Base-by-base conservation (phyloP, 148 eudicot genomes). In the Oxyria digyna region DNA sequence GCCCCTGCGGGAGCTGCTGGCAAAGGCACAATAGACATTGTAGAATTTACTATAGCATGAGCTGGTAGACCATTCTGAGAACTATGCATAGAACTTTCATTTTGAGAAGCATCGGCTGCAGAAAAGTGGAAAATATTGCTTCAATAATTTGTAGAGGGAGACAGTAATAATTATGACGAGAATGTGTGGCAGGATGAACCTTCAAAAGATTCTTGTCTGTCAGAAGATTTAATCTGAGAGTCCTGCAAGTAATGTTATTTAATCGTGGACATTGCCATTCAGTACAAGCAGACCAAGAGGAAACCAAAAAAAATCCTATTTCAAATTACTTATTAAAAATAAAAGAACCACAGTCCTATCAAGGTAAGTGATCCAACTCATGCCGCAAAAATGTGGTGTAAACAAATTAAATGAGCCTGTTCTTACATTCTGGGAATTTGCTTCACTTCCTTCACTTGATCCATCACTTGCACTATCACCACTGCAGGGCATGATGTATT, bases 401-500 rank as follows among this genome's bases (percentile, higher is more conserved):
- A 59, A 29, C 65, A 29, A 59, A 29, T 26, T 27, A 27, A 67
- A 29, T 18, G 67, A 32, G 48, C 31, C 42, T 71, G 71, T 65
- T 83, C 96, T 71, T 83, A 95, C 99, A 85, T 87, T 87, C 71
- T 91, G 88, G 75, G 99, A 91, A 82, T 85, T 80, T 31, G 80
- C 88, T 70, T 95, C 96, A 84, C 97, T 95, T 85, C 97, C 99
- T 76, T 87, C 97, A 78, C 96, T 95, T 67, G 99, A 85, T 71
- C 91, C 96, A 78, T 95, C 97, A 82, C 94, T 91, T 48, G 73
- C 93, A 78, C 91, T 87, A 50, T 87, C 97, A 65, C 79, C 91
- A 80, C 99, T 95, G 87, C 84, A 82, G 21, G 38, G 13, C 38
- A 59, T 10, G 38, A 59, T 57, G 65, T 29, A 59, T 13, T 59